These are phyloP conservation scores for Suhomyces wounanorum DNA, from an alignment of 1,139 yeast genomes.

Conservation along the genomic window DNA sequence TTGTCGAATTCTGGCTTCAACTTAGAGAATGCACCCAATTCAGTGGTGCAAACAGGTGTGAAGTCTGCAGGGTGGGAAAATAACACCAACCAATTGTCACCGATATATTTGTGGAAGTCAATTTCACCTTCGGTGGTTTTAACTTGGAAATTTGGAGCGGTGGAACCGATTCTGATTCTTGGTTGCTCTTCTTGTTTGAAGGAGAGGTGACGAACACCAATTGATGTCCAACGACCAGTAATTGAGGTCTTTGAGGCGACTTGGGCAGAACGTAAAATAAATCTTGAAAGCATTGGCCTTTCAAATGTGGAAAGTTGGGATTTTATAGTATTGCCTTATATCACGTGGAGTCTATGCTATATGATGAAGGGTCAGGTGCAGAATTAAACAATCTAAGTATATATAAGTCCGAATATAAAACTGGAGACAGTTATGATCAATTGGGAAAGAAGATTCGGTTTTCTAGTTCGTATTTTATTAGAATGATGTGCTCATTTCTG, in stretches of 20 bases:
- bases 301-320: not conserved
- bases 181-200: slow-evolving; percentile 66
- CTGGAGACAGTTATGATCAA: not conserved
- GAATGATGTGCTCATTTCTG: no score
- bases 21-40: slow-evolving; percentile 84
- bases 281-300: slow-evolving; percentile 17
- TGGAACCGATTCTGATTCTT: slow-evolving; percentile 66
- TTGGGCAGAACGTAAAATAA: slow-evolving; percentile 13
- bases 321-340: not conserved
- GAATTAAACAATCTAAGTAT: not conserved
- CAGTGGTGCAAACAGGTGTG: slow-evolving; percentile 91
- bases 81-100: slow-evolving; percentile 74
- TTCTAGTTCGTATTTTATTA: no score
- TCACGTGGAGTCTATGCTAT: not conserved
- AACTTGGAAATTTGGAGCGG: slow-evolving; percentile 78
- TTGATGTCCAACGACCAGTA: slow-evolving; percentile 4
- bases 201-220: slow-evolving; percentile 37
- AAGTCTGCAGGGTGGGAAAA: slow-evolving; percentile 88
- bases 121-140: slow-evolving; percentile 75
- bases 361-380: not conserved
- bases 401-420: not conserved
- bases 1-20: slow-evolving; percentile 79
- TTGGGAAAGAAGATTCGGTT: not conserved
- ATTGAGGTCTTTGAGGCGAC: slow-evolving; percentile 4
- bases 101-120: slow-evolving; percentile 74